Conservation (phyloP, 257 asterid genomes). For the Nemophila menziesii region DNA sequence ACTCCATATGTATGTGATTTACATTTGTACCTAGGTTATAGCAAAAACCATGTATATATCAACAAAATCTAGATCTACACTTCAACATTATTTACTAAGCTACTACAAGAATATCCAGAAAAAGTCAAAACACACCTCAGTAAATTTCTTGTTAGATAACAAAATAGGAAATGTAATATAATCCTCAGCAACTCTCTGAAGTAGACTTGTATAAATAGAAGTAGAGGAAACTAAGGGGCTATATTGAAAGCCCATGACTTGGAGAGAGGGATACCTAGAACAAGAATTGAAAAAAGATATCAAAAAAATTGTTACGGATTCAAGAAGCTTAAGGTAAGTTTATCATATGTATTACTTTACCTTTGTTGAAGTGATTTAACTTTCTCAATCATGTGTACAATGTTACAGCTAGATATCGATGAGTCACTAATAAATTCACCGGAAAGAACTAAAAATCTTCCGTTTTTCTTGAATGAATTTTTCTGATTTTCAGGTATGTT, state of each 20-base stretch:
- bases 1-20: too few relatives aligned
- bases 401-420: constrained; percentile 23
- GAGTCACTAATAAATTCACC: constrained; percentile 35
- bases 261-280: constrained; percentile 68
- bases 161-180: constrained; percentile 63
- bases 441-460: constrained; percentile 38
- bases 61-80: background rate
- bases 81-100: background rate
- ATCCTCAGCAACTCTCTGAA: constrained; percentile 41
- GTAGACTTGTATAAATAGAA: constrained; percentile 28
- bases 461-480: constrained; percentile 37
- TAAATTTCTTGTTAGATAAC: constrained; percentile 34
- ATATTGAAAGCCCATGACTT: constrained; percentile 53
- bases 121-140: constrained; percentile 40
- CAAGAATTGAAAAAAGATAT: constrained; percentile 15
- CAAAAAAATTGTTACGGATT: constrained; percentile 3
- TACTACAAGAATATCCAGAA: constrained; percentile 6
- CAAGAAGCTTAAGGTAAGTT: constrained; percentile 10
- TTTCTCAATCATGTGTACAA: constrained; percentile 34
- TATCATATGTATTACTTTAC: constrained; percentile 20
- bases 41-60: too few relatives aligned
- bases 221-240: constrained; percentile 24
- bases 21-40: too few relatives aligned
- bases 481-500: constrained; percentile 27
- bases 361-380: constrained; percentile 74